Evolutionary conservation across 1,284 basidiomycete genomes (phyloP).

Genomic region (Cronartium quercuum): DNA sequence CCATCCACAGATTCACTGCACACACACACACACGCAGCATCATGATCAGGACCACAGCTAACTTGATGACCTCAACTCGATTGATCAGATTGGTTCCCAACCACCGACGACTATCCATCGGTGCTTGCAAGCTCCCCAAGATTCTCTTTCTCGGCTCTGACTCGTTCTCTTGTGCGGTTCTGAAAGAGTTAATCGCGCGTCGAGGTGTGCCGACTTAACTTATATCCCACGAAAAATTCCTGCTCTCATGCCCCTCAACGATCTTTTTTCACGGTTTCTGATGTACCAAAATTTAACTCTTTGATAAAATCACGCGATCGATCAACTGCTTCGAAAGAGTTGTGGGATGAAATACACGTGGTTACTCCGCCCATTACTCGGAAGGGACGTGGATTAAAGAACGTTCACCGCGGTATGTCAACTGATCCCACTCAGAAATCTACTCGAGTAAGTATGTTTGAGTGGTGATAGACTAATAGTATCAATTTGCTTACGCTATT

Average conservation of each 20-base stretch:
- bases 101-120: background rate
- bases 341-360: background rate
- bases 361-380: background rate
- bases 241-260: no score
- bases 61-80: background rate
- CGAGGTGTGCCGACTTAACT: no score
- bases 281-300: no score
- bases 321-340: background rate
- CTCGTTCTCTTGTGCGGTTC: background rate
- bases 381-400: background rate
- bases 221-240: no score
- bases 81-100: background rate
- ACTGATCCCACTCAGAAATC: background rate
- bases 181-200: background rate
- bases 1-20: no score
- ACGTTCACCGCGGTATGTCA: background rate
- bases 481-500: no score
- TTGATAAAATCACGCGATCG: no score
- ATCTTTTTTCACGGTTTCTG: no score
- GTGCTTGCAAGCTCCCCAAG: background rate
- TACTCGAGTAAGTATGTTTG: background rate
- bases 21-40: no score
- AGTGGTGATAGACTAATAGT: background rate
- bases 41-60: background rate
- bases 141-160: background rate